These are phyloP conservation scores for Lippia alba DNA, from an alignment of 305 asterid genomes.

Conservation along the genomic window DNA sequence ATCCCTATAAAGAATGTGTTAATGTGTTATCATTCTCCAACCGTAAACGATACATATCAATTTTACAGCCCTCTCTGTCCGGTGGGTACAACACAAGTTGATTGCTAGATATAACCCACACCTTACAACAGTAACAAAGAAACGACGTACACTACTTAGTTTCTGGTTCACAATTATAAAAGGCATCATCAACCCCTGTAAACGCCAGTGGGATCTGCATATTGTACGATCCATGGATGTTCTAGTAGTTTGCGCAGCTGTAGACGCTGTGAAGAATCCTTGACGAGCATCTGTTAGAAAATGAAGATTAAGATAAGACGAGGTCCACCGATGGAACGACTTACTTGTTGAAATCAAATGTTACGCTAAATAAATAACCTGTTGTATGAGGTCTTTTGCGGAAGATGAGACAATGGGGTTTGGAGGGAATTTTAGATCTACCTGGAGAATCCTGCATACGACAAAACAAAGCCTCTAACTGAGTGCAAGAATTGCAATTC, in stretches of 20 bases:
- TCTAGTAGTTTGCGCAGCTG: conserved; percentile 79
- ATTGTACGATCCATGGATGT: conserved; percentile 91
- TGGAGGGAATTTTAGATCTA: conserved; percentile 88
- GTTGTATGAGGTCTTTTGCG: conserved; percentile 92
- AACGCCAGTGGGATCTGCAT: conserved; percentile 83
- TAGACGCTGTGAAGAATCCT: conserved; percentile 71
- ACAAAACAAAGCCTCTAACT: no score
- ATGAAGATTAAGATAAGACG: background rate
- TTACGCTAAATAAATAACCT: conserved; percentile 46
- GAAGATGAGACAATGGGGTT: conserved; percentile 77
- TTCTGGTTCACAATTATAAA: no score
- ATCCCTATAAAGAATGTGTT: no score
- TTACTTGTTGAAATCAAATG: background rate
- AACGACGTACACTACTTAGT: no score
- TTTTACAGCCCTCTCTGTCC: no score
- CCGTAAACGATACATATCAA: no score
- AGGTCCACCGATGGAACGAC: no score
- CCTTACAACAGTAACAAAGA: no score
- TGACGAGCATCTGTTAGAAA: conserved; percentile 75
- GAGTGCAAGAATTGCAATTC: no score
- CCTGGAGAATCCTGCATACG: conserved; percentile 78
- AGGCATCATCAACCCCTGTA: conserved; percentile 44
- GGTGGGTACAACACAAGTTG: no score
- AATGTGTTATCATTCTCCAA: no score
- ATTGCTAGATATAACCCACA: no score